Conservation (phyloP, 2,329 filamentous ascomycete species). For the Alternaria consortialis region DNA sequence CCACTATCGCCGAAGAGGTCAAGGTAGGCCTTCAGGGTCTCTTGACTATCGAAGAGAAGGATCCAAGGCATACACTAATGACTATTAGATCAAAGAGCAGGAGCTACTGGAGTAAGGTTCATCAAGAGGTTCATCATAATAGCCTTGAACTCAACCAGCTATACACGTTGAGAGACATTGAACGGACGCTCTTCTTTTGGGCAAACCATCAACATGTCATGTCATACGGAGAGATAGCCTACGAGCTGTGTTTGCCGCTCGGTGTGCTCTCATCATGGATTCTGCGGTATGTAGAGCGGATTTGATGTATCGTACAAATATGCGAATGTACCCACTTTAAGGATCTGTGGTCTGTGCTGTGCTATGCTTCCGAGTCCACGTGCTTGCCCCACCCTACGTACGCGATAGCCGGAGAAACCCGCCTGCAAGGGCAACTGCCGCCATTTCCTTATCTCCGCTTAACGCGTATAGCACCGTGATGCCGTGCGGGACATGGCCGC, state of each 20-base stretch:
- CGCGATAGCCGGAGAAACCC: too few relatives aligned
- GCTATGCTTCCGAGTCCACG: too few relatives aligned
- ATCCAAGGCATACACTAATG: not conserved
- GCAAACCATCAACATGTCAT: not conserved
- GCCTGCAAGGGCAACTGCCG: not conserved
- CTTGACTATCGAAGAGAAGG: not conserved
- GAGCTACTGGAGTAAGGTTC: not conserved
- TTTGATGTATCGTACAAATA: not conserved
- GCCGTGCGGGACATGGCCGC: too few relatives aligned
- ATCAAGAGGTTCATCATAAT: constrained; percentile 1
- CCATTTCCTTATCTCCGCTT: not conserved
- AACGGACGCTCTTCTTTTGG: constrained; percentile 2
- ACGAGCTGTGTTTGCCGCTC: not conserved
- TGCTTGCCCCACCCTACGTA: too few relatives aligned
- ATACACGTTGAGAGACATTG: constrained; percentile 1
- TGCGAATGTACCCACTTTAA: not conserved
- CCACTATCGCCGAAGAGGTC: not conserved
- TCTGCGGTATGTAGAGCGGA: not conserved
- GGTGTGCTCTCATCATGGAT: not conserved
- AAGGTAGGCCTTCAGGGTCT: not conserved
- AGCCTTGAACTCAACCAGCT: not conserved
- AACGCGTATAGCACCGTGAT: too few relatives aligned
- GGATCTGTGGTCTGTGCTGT: not conserved
- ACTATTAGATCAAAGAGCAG: not conserved
- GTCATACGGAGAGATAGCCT: not conserved